Evolutionary conservation across 225 moss, liverwort and hornwort species (phyloP).

Genomic region (Ulota crispa): DNA sequence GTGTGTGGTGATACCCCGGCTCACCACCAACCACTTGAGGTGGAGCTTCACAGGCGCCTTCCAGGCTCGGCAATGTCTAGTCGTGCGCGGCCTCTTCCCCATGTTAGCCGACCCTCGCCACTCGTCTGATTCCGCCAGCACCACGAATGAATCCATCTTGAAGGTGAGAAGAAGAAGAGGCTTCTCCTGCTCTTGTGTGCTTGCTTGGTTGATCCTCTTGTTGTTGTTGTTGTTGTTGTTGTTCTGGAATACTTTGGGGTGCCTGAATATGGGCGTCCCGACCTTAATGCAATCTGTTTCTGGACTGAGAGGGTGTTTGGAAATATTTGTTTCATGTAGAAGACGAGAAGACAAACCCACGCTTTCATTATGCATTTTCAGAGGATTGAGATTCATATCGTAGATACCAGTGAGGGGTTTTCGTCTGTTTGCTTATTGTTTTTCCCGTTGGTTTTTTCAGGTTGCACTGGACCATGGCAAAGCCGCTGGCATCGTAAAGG

Average conservation of each 20-base stretch:
- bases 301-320: background rate
- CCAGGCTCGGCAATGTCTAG: slow-evolving; percentile 67
- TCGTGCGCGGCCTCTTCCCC: slow-evolving; percentile 59
- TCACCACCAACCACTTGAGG: slow-evolving; percentile 54
- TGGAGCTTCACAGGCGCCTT: slow-evolving; percentile 70
- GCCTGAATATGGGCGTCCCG: background rate
- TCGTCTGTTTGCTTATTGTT: background rate
- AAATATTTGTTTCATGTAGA: no score
- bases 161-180: slow-evolving; percentile 38
- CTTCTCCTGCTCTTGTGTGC: background rate
- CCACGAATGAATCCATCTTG: slow-evolving; percentile 89
- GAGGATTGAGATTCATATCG: background rate
- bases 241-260: no score
- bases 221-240: background rate
- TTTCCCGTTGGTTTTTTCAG: slow-evolving; percentile 17
- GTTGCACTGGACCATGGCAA: slow-evolving; percentile 93
- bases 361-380: background rate
- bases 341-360: no score
- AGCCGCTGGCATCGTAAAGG: slow-evolving; percentile 90
- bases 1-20: slow-evolving; percentile 62
- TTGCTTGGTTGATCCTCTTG: background rate
- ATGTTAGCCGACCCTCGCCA: slow-evolving; percentile 69
- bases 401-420: background rate
- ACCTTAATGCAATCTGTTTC: background rate
- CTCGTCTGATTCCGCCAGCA: slow-evolving; percentile 66